Evolutionary conservation across 2,329 filamentous ascomycete species (phyloP).

Genomic region (Bipolaris cookei): DNA sequence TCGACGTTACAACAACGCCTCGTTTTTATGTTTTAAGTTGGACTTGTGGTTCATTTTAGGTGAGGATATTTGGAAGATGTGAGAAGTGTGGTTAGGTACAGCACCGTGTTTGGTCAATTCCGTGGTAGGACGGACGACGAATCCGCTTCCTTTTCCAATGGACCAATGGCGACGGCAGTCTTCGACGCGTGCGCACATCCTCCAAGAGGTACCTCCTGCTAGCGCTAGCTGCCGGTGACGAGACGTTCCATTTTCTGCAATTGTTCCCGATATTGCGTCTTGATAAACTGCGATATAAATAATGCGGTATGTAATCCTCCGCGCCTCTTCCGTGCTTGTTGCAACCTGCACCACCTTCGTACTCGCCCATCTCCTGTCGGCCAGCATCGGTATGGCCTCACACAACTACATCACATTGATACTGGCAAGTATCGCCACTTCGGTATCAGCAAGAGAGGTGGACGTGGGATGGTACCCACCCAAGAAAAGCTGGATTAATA

Average conservation of each 20-base stretch:
- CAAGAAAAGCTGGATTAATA: constrained; percentile 61
- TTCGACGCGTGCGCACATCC: constrained; percentile 22
- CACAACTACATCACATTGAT: constrained; percentile 25
- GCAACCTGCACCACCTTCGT: constrained; percentile 27
- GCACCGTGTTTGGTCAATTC: not conserved
- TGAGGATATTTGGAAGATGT: not conserved
- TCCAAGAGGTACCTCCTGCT: constrained; percentile 11
- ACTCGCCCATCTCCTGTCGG: constrained; percentile 27
- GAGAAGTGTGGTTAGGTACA: not conserved
- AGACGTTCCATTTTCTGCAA: constrained; percentile 30
- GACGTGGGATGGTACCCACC: constrained; percentile 47
- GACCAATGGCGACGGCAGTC: constrained; percentile 25
- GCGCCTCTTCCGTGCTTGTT: constrained; percentile 20
- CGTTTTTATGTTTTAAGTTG: not conserved
- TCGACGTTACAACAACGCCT: not conserved
- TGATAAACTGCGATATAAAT: constrained; percentile 20
- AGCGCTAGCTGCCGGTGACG: constrained; percentile 17
- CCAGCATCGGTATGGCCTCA: constrained; percentile 31
- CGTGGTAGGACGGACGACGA: not conserved
- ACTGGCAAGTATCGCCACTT: constrained; percentile 28
- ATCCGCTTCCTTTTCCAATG: not conserved
- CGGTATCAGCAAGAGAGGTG: constrained; percentile 23
- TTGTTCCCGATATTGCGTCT: constrained; percentile 18
- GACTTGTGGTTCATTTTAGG: not conserved
- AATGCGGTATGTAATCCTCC: constrained; percentile 33